Percentiles rank a stretch among this genome's conserved stretches.
phyloP scores from a whole-genome alignment of 164 flowering plant species.

The Hamamelis virginiana region DNA sequence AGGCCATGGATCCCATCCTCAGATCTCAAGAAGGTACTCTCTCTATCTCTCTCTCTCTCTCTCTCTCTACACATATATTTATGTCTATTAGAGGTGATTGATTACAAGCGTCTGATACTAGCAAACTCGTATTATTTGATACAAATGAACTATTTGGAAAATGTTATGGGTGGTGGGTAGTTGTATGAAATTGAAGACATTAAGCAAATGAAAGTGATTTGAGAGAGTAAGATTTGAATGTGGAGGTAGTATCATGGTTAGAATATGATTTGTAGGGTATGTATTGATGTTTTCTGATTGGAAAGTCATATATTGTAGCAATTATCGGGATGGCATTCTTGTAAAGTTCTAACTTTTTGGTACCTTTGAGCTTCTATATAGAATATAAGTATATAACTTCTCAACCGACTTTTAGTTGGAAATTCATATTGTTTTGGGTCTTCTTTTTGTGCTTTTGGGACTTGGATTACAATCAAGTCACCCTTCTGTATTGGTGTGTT shows the following conservation, averaged over 20 bases:
- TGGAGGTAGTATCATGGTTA: background rate
- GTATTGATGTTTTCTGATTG: background rate
- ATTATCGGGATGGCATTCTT: too few relatives aligned
- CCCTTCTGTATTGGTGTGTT: too few relatives aligned
- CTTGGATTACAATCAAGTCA: too few relatives aligned
- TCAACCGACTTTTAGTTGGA: too few relatives aligned
- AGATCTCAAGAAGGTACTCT: slow-evolving; percentile 64
- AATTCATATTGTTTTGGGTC: too few relatives aligned
- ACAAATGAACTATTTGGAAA: background rate
- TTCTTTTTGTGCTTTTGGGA: too few relatives aligned
- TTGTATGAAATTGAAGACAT: background rate
- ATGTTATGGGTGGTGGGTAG: background rate
- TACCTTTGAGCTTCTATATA: too few relatives aligned
- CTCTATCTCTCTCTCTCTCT: background rate
- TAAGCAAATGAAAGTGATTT: background rate
- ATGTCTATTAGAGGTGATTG: background rate
- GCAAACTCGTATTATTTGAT: background rate
- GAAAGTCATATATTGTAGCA: too few relatives aligned
- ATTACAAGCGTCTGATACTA: background rate
- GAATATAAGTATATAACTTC: too few relatives aligned
- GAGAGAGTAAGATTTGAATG: background rate
- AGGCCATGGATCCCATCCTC: slow-evolving; percentile 57
- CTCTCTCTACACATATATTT: background rate
- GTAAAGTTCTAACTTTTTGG: too few relatives aligned
- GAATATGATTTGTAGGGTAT: too few relatives aligned